These are phyloP conservation scores for Exophiala dermatitidis DNA, from an alignment of 2,329 filamentous ascomycete species.

Conservation along the genomic window DNA sequence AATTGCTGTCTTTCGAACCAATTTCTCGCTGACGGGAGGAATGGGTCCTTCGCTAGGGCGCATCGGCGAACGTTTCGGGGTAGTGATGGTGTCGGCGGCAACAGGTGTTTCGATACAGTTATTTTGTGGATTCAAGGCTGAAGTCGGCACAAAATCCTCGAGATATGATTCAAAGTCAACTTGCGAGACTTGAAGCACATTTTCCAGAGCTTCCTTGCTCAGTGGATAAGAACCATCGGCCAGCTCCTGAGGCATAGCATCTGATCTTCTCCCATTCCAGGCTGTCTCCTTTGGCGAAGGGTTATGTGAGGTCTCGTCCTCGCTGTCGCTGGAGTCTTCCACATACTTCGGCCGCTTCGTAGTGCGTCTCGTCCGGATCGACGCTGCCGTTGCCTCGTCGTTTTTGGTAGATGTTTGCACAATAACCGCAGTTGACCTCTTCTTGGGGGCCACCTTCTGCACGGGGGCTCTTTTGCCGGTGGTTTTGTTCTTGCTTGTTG, in stretches of 20 bases:
- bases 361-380: conserved; percentile 9
- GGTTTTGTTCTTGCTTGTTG: not conserved
- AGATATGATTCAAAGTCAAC: conserved; percentile 9
- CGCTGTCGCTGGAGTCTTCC: conserved; percentile 7
- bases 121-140: not conserved
- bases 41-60: conserved; percentile 12
- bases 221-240: conserved; percentile 11
- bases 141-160: not conserved
- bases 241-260: not conserved
- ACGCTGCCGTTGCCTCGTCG: conserved; percentile 7
- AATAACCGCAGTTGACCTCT: not conserved
- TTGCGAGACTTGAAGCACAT: not conserved
- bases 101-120: not conserved
- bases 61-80: not conserved
- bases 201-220: conserved; percentile 2
- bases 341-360: conserved; percentile 12
- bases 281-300: not conserved
- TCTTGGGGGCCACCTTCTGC: conserved; percentile 1
- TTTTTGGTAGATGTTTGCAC: not conserved
- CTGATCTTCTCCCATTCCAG: no score
- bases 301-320: not conserved
- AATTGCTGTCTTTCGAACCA: conserved; percentile 12
- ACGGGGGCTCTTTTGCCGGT: not conserved
- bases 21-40: conserved; percentile 13
- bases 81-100: not conserved